Evolutionary conservation across 768 basidiomycete genomes (phyloP).

Genomic region (Naganishia onofrii): DNA sequence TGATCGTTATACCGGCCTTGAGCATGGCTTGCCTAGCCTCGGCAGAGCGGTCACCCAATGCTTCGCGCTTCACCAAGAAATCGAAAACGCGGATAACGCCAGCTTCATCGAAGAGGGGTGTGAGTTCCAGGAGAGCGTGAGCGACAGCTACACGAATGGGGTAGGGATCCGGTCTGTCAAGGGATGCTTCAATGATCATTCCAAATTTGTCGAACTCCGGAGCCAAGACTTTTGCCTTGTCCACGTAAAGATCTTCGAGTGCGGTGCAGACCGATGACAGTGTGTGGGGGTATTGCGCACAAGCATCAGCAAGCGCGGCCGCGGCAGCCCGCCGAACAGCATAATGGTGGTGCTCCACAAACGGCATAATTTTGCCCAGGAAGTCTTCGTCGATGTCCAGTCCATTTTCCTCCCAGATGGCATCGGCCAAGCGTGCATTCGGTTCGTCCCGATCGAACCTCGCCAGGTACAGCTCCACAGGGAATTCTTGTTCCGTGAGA

Average conservation of each 20-base stretch:
- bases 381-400: constrained; percentile 74
- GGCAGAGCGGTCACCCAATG: constrained; percentile 76
- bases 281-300: constrained; percentile 68
- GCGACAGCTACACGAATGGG: constrained; percentile 73
- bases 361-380: constrained; percentile 61
- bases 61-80: constrained; percentile 80
- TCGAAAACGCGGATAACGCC: constrained; percentile 71
- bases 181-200: constrained; percentile 81
- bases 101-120: constrained; percentile 63
- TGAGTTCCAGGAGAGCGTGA: constrained; percentile 64
- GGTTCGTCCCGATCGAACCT: constrained; percentile 87
- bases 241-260: constrained; percentile 72
- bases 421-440: constrained; percentile 73
- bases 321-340: constrained; percentile 76
- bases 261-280: constrained; percentile 54
- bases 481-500: constrained; percentile 90
- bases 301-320: constrained; percentile 70
- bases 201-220: constrained; percentile 95
- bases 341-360: constrained; percentile 71
- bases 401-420: constrained; percentile 94
- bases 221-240: constrained; percentile 81
- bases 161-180: constrained; percentile 90
- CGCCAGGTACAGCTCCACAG: constrained; percentile 79
- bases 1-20: constrained; percentile 72
- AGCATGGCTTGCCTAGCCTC: constrained; percentile 86